These are phyloP conservation scores for Mucor racemosus DNA, from an alignment of 371 early-diverging fungal species.

Conservation along the genomic window DNA sequence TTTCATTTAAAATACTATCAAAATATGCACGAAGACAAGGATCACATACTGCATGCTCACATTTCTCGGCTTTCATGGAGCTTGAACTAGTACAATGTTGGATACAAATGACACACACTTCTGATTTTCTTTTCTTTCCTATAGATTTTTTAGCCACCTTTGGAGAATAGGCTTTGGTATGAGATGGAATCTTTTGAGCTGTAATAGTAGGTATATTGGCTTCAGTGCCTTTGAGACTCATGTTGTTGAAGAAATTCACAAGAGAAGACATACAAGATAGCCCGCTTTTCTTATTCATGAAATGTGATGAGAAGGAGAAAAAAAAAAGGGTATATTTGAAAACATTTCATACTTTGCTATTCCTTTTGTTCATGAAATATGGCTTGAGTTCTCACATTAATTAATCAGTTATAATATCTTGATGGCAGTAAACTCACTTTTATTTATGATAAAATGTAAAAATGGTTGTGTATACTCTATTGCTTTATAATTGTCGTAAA, in stretches of 20 bases:
- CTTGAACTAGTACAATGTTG: neutral
- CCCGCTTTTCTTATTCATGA: neutral
- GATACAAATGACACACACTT: neutral
- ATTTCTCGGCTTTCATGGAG: neutral
- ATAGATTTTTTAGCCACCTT: neutral
- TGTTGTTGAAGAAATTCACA: neutral
- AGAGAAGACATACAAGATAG: neutral
- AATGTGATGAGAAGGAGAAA: neutral
- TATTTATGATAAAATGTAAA: too few relatives aligned
- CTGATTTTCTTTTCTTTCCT: neutral
- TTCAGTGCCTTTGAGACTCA: neutral
- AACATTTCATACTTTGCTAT: neutral
- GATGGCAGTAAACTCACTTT: too few relatives aligned
- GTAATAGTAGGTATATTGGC: neutral
- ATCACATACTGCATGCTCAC: conserved; percentile 15
- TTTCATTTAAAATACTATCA: neutral
- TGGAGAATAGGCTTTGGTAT: too few relatives aligned
- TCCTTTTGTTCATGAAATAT: neutral
- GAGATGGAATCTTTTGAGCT: neutral
- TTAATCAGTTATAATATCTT: neutral
- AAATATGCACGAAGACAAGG: conserved; percentile 13
- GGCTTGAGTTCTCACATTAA: neutral
- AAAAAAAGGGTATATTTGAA: neutral
- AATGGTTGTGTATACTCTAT: too few relatives aligned
- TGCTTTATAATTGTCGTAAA: too few relatives aligned